A percentile compares a stretch with the other conserved stretches of the same genome.
These are phyloP conservation scores for Lyophyllum atratum DNA, from an alignment of 768 basidiomycete species.

Conservation along the genomic window DNA sequence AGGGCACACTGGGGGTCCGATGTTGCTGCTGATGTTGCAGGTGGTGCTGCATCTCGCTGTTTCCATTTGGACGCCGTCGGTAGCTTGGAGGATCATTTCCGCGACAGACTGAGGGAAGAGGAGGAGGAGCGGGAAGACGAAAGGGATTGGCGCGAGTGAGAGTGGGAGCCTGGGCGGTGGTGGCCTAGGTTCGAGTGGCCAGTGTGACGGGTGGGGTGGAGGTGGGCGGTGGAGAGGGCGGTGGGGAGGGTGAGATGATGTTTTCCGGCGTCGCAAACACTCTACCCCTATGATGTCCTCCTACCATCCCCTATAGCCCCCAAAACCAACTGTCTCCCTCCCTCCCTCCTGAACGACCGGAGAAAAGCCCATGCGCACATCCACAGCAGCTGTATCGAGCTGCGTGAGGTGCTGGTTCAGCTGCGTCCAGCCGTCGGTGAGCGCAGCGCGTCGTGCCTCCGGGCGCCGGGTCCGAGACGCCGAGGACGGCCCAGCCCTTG, in stretches of 20 bases:
- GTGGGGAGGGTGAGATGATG: not conserved
- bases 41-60: not conserved
- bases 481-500: too few species aligned
- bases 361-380: constrained; percentile 50
- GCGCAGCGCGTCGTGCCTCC: constrained; percentile 43
- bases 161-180: constrained; percentile 10
- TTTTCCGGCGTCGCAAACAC: not conserved
- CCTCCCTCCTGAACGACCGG: constrained; percentile 46
- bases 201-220: not conserved
- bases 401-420: constrained; percentile 48
- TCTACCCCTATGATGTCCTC: not conserved
- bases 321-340: constrained; percentile 43
- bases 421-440: constrained; percentile 52
- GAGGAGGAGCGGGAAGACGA: constrained; percentile 35
- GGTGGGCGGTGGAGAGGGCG: not conserved
- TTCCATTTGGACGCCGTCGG: constrained; percentile 21
- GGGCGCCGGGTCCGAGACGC: too few species aligned
- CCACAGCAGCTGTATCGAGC: constrained; percentile 46
- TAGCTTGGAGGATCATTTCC: constrained; percentile 45
- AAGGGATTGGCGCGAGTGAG: constrained; percentile 19
- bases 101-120: constrained; percentile 42
- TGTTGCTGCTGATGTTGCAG: not conserved
- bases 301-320: constrained; percentile 21
- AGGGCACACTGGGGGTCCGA: not conserved
- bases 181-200: not conserved